phyloP scores from a whole-genome alignment of 306 rosid species.

The Castanea mollissima region DNA sequence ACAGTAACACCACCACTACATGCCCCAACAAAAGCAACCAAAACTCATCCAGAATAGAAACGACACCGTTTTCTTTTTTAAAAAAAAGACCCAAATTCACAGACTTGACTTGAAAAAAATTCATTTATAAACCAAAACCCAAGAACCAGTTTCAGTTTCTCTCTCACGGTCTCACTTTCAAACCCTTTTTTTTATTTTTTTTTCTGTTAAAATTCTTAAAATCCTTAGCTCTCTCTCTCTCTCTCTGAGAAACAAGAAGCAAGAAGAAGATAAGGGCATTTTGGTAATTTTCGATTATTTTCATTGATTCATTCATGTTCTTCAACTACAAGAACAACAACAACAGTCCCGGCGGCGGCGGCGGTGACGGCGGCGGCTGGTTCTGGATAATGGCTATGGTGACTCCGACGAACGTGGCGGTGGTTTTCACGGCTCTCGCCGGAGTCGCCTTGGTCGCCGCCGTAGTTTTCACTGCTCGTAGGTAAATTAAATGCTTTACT shows the following conservation, averaged over 20 bases:
- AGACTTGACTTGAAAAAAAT: no score
- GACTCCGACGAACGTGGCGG: slow-evolving; percentile 42
- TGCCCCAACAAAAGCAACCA: not conserved
- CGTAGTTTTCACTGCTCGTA: slow-evolving; percentile 65
- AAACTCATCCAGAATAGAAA: not conserved
- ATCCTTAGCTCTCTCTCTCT: not conserved
- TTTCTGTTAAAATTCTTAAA: not conserved
- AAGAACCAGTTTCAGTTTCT: slow-evolving; percentile 17
- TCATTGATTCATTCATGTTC: slow-evolving; percentile 50
- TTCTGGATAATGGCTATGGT: slow-evolving; percentile 40
- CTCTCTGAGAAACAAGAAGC: not conserved
- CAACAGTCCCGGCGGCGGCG: slow-evolving; percentile 35
- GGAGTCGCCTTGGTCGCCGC: slow-evolving; percentile 59
- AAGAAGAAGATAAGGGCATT: slow-evolving; percentile 27
- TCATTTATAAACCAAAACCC: slow-evolving; percentile 1
- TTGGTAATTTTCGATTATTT: slow-evolving; percentile 21
- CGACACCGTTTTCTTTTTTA: not conserved
- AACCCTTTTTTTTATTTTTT: not conserved
- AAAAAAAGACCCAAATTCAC: no score
- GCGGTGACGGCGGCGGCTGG: slow-evolving; percentile 35
- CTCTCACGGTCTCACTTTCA: not conserved
- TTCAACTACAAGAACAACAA: slow-evolving; percentile 34
- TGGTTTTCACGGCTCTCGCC: slow-evolving; percentile 65
- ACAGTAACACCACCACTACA: not conserved
- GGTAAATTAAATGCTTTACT: slow-evolving; percentile 45